Evolutionary conservation across 108 stramenopile species (phyloP).

Genomic region (Conticribra guillardii): DNA sequence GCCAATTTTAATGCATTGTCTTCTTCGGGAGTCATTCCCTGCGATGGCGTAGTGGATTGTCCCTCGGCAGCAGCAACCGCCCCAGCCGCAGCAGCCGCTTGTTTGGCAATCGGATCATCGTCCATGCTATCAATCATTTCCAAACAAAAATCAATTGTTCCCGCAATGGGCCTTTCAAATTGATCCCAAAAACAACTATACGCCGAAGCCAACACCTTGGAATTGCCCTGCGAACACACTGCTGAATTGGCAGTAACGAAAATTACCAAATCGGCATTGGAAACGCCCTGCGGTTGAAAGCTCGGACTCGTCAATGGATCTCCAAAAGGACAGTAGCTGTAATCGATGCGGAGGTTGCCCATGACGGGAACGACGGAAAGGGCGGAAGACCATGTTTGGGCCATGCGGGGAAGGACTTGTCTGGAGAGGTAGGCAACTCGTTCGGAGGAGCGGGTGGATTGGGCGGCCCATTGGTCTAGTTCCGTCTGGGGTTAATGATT

Average conservation of each 20-base stretch:
- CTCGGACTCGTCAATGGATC: constrained; percentile 11
- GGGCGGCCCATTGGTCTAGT: constrained; percentile 6
- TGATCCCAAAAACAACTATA: constrained; percentile 29
- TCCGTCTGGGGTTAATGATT: not conserved
- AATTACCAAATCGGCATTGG: constrained; percentile 4
- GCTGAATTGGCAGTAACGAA: constrained; percentile 3
- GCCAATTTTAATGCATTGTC: constrained; percentile 2
- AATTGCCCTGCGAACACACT: not conserved
- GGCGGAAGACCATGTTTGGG: constrained; percentile 21
- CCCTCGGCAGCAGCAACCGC: not conserved
- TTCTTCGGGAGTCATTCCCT: constrained; percentile 1
- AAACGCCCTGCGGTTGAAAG: not conserved
- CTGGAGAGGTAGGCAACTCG: not conserved
- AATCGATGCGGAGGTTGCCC: constrained; percentile 12
- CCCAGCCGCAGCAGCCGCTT: not conserved
- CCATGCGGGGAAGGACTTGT: constrained; percentile 16
- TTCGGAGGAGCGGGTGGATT: constrained; percentile 6
- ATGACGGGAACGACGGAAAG: constrained; percentile 17
- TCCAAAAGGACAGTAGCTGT: constrained; percentile 12
- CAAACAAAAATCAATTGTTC: constrained; percentile 43
- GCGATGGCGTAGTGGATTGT: no score
- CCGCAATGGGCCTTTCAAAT: constrained; percentile 36
- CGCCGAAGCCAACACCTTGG: constrained; percentile 24
- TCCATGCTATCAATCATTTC: not conserved
- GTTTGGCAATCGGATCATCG: not conserved